phyloP scores from a whole-genome alignment of 2,329 filamentous ascomycete species.

The Cryphonectria naterciae region DNA sequence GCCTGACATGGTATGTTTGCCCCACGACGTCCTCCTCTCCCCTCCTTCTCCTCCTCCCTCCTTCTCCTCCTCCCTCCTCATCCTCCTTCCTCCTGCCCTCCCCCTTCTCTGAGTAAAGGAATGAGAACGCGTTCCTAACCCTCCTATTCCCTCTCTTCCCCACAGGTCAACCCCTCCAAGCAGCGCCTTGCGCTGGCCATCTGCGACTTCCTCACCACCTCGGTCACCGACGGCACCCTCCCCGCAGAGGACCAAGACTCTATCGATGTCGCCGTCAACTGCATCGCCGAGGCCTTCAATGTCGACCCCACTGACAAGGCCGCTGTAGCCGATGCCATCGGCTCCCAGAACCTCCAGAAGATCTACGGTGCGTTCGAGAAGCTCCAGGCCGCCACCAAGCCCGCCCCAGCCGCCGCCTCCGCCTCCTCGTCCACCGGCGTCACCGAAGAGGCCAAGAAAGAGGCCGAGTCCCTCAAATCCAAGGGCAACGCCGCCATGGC shows the following conservation, averaged over 20 bases:
- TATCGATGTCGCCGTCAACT: conserved; percentile 91
- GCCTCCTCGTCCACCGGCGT: conserved; percentile 37
- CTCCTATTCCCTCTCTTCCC: neutral
- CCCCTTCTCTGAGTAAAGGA: neutral
- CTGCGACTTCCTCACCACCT: conserved; percentile 89
- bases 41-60: neutral
- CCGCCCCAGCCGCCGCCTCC: conserved; percentile 46
- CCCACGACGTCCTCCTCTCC: neutral
- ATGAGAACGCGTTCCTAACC: conserved; percentile 12
- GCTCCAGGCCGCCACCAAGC: conserved; percentile 64
- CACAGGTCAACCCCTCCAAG: conserved; percentile 55
- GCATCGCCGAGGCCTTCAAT: conserved; percentile 94
- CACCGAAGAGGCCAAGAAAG: conserved; percentile 67
- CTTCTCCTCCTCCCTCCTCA: neutral
- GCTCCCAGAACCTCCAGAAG: conserved; percentile 82
- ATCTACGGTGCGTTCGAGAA: conserved; percentile 98
- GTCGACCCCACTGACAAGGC: conserved; percentile 80
- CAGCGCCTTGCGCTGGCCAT: conserved; percentile 96
- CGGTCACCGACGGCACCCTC: conserved; percentile 85
- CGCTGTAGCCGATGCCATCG: conserved; percentile 76
- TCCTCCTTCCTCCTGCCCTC: too few species aligned
- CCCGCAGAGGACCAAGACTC: conserved; percentile 87
- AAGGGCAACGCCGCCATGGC: conserved; percentile 95
- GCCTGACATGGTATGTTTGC: conserved; percentile 21
- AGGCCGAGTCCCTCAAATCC: conserved; percentile 87